Percentiles rank a stretch among this genome's conserved stretches.
These are phyloP conservation scores for Mangifera indica DNA, from an alignment of 345 rosid genomes.

Conservation along the genomic window DNA sequence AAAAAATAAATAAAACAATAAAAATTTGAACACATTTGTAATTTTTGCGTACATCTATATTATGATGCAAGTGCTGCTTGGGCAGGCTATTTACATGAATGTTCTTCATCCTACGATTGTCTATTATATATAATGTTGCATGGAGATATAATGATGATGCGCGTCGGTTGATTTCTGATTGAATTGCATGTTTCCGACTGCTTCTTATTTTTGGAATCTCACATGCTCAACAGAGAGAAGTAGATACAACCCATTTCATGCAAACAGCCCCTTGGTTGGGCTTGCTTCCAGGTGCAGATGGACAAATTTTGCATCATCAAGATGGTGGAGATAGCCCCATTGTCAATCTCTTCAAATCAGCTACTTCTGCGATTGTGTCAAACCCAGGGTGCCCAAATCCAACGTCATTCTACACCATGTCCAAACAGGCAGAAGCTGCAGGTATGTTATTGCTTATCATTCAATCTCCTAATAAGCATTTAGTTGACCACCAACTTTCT, in stretches of 20 bases:
- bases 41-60: background rate
- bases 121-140: slow-evolving; percentile 8
- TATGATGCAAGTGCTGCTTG: background rate
- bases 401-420: slow-evolving; percentile 82
- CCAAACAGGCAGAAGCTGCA: slow-evolving; percentile 99
- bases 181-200: slow-evolving; percentile 16
- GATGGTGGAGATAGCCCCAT: slow-evolving; percentile 89
- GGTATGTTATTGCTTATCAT: slow-evolving; percentile 39
- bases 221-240: slow-evolving; percentile 66
- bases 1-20: too few species aligned
- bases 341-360: slow-evolving; percentile 83
- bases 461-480: background rate
- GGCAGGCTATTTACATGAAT: background rate
- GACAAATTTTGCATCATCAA: slow-evolving; percentile 76
- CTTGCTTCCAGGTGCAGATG: slow-evolving; percentile 74
- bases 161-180: slow-evolving; percentile 10
- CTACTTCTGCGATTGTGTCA: slow-evolving; percentile 70
- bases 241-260: slow-evolving; percentile 82
- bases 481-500: background rate
- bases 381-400: slow-evolving; percentile 77
- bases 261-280: slow-evolving; percentile 98
- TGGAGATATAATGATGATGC: background rate
- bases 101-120: background rate
- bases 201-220: slow-evolving; percentile 25
- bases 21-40: background rate